Percentiles rank a stretch among this genome's conserved stretches.
Conservation (phyloP, 495 filamentous ascomycete genomes). For the Penicillium coffeae region DNA sequence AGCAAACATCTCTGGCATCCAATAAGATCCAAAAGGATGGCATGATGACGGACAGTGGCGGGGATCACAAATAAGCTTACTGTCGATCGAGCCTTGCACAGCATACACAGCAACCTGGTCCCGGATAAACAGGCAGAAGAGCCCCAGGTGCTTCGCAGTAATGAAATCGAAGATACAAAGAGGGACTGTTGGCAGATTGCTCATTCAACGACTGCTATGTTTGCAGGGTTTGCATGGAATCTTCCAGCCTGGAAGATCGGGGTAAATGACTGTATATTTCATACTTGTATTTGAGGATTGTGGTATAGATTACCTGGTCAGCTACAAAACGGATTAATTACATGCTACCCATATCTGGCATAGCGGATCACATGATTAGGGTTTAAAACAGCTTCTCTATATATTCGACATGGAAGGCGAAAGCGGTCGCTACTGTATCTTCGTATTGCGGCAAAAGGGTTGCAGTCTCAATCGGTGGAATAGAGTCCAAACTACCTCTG, state of each 20-base stretch:
- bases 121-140: not conserved
- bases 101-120: not conserved
- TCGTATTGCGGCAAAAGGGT: no score
- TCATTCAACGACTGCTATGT: not conserved
- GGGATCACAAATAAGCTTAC: constrained; percentile 1
- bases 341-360: not conserved
- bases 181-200: constrained; percentile 2
- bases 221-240: constrained; percentile 2
- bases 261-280: not conserved
- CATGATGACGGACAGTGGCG: constrained; percentile 4
- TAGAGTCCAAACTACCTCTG: no score
- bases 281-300: not conserved
- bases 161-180: constrained; percentile 2
- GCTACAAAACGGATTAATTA: not conserved
- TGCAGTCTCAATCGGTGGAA: no score
- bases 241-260: not conserved
- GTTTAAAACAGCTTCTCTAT: not conserved
- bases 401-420: constrained; percentile 4
- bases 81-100: not conserved
- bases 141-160: not conserved
- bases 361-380: constrained; percentile 1
- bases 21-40: constrained; percentile 1
- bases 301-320: not conserved
- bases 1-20: constrained; percentile 2
- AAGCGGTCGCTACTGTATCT: constrained; percentile 5